Evolutionary conservation across 371 early-diverging fungal species (phyloP).

Genomic region (Apophysomyces sp.): DNA sequence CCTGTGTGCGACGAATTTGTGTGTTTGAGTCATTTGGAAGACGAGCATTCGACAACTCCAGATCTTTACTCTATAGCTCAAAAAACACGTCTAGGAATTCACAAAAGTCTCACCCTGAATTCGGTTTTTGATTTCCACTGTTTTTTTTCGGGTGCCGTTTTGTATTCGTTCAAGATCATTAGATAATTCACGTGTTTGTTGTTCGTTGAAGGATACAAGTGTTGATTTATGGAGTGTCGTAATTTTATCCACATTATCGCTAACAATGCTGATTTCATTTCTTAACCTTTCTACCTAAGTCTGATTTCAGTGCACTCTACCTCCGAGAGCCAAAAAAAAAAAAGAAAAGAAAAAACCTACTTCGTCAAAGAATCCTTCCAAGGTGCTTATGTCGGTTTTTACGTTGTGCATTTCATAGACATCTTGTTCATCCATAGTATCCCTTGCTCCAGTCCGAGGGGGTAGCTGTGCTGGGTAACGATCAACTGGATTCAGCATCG

Average conservation of each 20-base stretch:
- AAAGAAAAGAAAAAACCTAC: too few relatives aligned
- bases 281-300: constrained; percentile 32
- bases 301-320: not conserved
- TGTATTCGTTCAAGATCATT: constrained; percentile 31
- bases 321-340: too few relatives aligned
- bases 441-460: constrained; percentile 7
- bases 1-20: constrained; percentile 36
- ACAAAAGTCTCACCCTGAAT: constrained; percentile 25
- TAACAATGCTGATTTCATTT: constrained; percentile 24
- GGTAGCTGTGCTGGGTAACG: constrained; percentile 9
- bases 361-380: constrained; percentile 35
- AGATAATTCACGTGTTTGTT: constrained; percentile 30
- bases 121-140: constrained; percentile 23
- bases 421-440: constrained; percentile 5
- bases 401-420: constrained; percentile 15
- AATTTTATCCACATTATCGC: constrained; percentile 33
- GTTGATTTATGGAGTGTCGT: constrained; percentile 30
- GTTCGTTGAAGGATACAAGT: constrained; percentile 34
- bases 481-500: not conserved
- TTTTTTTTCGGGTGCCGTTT: constrained; percentile 26
- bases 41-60: constrained; percentile 24
- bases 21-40: constrained; percentile 25
- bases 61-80: constrained; percentile 7
- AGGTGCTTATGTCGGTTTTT: constrained; percentile 16
- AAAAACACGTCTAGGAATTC: not conserved